These are phyloP conservation scores for Debaryomyces coudertii DNA, from an alignment of 1,139 yeast species.

Conservation along the genomic window DNA sequence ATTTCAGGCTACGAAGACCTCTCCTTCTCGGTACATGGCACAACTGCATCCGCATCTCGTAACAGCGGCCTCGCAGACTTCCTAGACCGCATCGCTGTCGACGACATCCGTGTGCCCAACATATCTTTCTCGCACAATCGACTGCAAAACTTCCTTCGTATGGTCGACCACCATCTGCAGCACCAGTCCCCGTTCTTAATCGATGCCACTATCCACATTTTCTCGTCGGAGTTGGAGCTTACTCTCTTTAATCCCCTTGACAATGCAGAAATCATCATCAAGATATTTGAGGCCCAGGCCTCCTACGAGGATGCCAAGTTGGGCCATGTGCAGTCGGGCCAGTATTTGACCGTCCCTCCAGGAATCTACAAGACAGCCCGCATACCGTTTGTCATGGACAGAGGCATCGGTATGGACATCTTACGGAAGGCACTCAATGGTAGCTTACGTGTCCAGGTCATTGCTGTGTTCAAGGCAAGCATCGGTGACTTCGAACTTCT, in stretches of 20 bases:
- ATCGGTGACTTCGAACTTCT: slow-evolving; percentile 43
- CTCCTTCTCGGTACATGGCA: slow-evolving; percentile 3
- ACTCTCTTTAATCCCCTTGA: slow-evolving; percentile 54
- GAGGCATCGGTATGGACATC: slow-evolving; percentile 52
- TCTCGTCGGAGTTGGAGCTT: slow-evolving; percentile 55
- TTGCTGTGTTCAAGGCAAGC: slow-evolving; percentile 41
- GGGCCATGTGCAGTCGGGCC: slow-evolving; percentile 46
- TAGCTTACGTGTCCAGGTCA: slow-evolving; percentile 47
- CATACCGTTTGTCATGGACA: slow-evolving; percentile 50
- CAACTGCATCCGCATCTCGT: background rate
- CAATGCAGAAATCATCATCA: slow-evolving; percentile 44
- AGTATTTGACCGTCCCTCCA: slow-evolving; percentile 45
- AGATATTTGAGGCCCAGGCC: slow-evolving; percentile 50
- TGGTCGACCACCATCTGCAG: background rate
- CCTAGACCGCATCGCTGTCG: slow-evolving; percentile 1
- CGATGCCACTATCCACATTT: slow-evolving; percentile 53
- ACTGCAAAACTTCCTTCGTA: background rate
- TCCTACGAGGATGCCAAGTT: slow-evolving; percentile 45
- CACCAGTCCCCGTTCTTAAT: slow-evolving; percentile 31
- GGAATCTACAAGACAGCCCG: slow-evolving; percentile 53
- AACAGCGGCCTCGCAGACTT: background rate
- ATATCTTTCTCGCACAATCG: background rate
- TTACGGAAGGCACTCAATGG: slow-evolving; percentile 54
- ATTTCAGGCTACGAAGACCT: slow-evolving; percentile 24
- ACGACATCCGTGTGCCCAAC: slow-evolving; percentile 4